These are phyloP conservation scores for Henckelia pumila DNA, from an alignment of 257 asterid genomes.

Conservation along the genomic window DNA sequence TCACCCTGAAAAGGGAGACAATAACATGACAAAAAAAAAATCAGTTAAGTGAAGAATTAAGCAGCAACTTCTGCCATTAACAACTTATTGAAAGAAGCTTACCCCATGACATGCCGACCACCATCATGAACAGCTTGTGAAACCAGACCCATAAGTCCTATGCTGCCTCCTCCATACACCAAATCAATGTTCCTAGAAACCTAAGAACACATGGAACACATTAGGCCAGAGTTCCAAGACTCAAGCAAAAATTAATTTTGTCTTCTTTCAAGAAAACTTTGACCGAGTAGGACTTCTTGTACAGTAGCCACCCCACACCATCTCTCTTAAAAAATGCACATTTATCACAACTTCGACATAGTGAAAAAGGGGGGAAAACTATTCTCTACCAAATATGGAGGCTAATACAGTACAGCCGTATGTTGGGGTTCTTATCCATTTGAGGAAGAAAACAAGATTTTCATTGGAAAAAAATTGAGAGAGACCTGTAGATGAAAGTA, in stretches of 20 bases:
- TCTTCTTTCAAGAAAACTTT: not conserved
- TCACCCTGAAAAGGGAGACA: conserved; percentile 62
- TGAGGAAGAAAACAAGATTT: conserved; percentile 36
- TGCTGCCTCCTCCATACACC: conserved; percentile 68
- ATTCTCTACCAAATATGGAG: conserved; percentile 25
- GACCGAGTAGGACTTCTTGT: not conserved
- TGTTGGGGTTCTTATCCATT: conserved; percentile 35
- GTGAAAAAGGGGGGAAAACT: not conserved
- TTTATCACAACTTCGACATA: conserved; percentile 15
- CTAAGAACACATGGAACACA: conserved; percentile 29
- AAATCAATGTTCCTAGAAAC: conserved; percentile 58
- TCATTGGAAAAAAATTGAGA: conserved; percentile 22
- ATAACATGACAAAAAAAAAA: conserved; percentile 16
- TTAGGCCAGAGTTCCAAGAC: conserved; percentile 20
- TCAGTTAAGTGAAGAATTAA: conserved; percentile 23
- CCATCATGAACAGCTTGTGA: conserved; percentile 71
- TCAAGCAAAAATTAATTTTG: not conserved
- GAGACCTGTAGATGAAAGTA: conserved; percentile 45
- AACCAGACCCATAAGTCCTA: conserved; percentile 65
- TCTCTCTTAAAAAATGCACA: not conserved
- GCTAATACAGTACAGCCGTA: conserved; percentile 21
- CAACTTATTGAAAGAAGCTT: conserved; percentile 17
- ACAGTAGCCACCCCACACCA: not conserved
- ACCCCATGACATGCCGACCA: conserved; percentile 73
- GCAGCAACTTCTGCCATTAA: conserved; percentile 1